Evolutionary conservation across 306 rosid species (phyloP), one percentile per base, ranked within the genome.

Genomic region (Crataegus laevigata): DNA sequence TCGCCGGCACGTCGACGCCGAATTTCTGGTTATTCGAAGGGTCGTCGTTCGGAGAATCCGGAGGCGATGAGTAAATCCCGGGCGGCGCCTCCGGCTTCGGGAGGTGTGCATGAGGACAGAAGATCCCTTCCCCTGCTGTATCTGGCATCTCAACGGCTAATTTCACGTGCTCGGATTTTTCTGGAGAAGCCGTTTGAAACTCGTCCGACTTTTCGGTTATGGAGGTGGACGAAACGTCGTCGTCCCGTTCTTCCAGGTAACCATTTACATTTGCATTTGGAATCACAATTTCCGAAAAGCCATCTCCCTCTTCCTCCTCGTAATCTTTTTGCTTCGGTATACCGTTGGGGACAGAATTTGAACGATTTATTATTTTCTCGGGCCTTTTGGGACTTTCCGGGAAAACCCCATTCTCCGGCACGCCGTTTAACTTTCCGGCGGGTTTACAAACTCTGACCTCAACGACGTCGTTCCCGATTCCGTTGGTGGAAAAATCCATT

Each of bases 51-150:
- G 64, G 55, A 7, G 74, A 6, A 59, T 52, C 11, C 7, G 76
- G 57, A 11, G 77, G 65, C 50, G 78, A 12, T 30, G 34, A 19
- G 1, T 21, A 75, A 28, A 71, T 12, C 21, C 84, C 89, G 5
- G 88, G 96, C 4, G 98, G 93, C 0, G 86, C 83, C 63, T 82
- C 84, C 28, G 99, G 99, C 57, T 79, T 75, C 1, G 99, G 99
- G 63, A 94, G 96, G 12, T 78, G 83, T 1, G 89, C 87, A 74
- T 92, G 92, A 62, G 93, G 97, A 51, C 40, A 78, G 71, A 77
- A 66, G 22, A 81, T 19, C 30, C 45, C 55, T 51, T 9, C 26
- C 5, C 28, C 54, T 6, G 18, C 5, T 12, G 47, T 5, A 18
- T 55, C 32, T 29, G 76, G 65, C 60, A 40, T 34, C 18, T 17